Evolutionary conservation across 495 filamentous ascomycete genomes (phyloP).

Genomic region (Sphaerosporella brunnea): DNA sequence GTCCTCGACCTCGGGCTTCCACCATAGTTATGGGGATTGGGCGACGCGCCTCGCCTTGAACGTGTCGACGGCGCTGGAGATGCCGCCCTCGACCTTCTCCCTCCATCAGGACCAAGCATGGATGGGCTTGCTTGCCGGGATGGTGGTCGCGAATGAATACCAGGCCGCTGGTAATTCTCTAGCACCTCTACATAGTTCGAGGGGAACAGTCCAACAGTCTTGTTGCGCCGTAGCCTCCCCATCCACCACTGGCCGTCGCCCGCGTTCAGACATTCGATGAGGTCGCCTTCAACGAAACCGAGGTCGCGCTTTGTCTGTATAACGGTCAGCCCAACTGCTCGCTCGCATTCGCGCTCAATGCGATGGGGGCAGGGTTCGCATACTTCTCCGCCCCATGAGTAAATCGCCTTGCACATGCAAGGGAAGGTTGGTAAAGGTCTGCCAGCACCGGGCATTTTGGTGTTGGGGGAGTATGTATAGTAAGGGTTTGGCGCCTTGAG

Average conservation of each 20-base stretch:
- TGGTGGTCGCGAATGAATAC: neutral
- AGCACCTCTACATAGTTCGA: slow-evolving; percentile 94
- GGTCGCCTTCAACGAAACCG: slow-evolving; percentile 89
- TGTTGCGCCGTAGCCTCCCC: slow-evolving; percentile 70
- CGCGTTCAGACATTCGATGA: slow-evolving; percentile 95
- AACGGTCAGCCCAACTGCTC: slow-evolving; percentile 8
- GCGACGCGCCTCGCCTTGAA: slow-evolving; percentile 24
- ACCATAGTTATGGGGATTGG: slow-evolving; percentile 21
- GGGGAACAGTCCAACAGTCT: slow-evolving; percentile 78
- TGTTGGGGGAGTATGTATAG: no score
- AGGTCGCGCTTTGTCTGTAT: slow-evolving; percentile 71
- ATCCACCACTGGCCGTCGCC: slow-evolving; percentile 98
- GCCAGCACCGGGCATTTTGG: slow-evolving; percentile 39
- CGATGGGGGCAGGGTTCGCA: slow-evolving; percentile 15
- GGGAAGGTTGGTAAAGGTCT: slow-evolving; percentile 71
- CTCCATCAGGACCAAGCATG: neutral
- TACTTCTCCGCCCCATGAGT: slow-evolving; percentile 92
- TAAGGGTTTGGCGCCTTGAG: no score
- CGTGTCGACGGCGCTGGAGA: slow-evolving; percentile 18
- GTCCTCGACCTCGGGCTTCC: slow-evolving; percentile 11
- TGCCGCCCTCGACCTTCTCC: slow-evolving; percentile 11
- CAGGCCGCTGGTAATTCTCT: neutral
- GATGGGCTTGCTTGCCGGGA: neutral
- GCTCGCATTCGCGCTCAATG: slow-evolving; percentile 8
- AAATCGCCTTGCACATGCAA: slow-evolving; percentile 88